These are phyloP conservation scores for Zalaria obscura DNA, from an alignment of 2,329 filamentous ascomycete species.

Conservation along the genomic window DNA sequence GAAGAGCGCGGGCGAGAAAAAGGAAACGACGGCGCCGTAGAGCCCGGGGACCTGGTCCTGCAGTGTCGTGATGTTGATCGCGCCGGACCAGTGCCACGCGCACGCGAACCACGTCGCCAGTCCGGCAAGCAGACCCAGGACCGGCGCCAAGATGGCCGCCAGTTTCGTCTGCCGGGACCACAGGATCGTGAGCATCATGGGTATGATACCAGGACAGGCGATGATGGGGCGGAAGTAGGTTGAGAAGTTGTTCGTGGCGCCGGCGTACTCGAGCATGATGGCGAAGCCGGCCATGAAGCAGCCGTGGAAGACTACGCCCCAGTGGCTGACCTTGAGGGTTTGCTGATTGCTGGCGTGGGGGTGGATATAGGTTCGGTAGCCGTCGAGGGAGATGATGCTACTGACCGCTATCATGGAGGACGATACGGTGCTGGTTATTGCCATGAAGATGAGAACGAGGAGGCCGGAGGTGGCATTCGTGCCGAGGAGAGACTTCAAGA, in stretches of 20 bases:
- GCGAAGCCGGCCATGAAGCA: conserved; percentile 35
- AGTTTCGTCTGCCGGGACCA: conserved; percentile 32
- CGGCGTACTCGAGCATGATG: conserved; percentile 33
- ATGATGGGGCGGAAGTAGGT: conserved; percentile 28
- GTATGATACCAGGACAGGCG: conserved; percentile 30
- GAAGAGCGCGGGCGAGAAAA: conserved; percentile 32
- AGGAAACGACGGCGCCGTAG: conserved; percentile 30
- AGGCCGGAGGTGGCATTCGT: conserved; percentile 27
- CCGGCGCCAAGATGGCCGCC: conserved; percentile 31
- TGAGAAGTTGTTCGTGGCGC: conserved; percentile 35
- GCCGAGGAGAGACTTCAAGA: conserved; percentile 29
- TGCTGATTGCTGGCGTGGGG: conserved; percentile 28
- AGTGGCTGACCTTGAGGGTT: conserved; percentile 30
- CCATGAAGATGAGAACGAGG: conserved; percentile 38
- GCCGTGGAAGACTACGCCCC: conserved; percentile 33
- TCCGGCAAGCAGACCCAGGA: conserved; percentile 29
- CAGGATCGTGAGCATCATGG: conserved; percentile 28
- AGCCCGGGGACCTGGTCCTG: conserved; percentile 26
- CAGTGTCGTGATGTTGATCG: conserved; percentile 27
- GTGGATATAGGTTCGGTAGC: conserved; percentile 38
- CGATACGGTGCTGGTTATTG: conserved; percentile 35
- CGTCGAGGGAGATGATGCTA: conserved; percentile 35
- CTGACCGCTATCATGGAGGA: conserved; percentile 38
- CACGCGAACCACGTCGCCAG: conserved; percentile 31
- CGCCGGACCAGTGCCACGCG: conserved; percentile 24